Evolutionary conservation across 2,329 filamentous ascomycete species (phyloP), one percentile per base, ranked within the genome.

Genomic region (Whalleya microplaca): DNA sequence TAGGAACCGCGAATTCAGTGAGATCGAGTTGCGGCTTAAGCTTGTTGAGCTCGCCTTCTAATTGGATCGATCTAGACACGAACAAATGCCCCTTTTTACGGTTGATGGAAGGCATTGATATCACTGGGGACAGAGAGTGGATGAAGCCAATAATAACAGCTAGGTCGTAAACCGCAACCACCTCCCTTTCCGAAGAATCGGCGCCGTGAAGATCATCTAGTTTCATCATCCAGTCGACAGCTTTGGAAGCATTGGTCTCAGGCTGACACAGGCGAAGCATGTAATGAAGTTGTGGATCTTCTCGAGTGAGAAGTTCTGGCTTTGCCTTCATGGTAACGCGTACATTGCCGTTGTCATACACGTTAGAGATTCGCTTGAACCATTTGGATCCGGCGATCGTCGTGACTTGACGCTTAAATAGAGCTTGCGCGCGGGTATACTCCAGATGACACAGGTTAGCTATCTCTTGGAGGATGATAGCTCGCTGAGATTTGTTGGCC

Each of bases 381-480:
- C 71, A 75, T 45, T 76, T 77, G 0, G 45, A 44, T 3, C 75
- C 77, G 0, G 61, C 68, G 0, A 55, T 56, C 0, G 68, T 70
- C 41, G 78, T 71, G 1, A 80, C 61, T 1, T 74, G 64, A 6
- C 78, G 77, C 55, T 74, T 79, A 45, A 82, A 72, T 0, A 70
- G 21, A 12, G 64, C 59, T 41, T 79, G 76, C 0, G 69, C 63
- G 1, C 76, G 74, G 1, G 42, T 48, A 45, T 75, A 81, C 48
- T 80, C 78, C 0, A 78, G 54, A n/a, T 80, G 68, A 20, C 73
- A 77, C 3, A 78, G 51, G 45, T 80, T 80, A 21, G 74, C 71
- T 0, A 81, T 56, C 47, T 83, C 79, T 55, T 82, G 78, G 2
- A 79, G 66, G 8, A 81, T 50, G 1, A 75, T 68, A 1, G 59